Conservation (phyloP, 345 rosid genomes). For the Populus nigra region DNA sequence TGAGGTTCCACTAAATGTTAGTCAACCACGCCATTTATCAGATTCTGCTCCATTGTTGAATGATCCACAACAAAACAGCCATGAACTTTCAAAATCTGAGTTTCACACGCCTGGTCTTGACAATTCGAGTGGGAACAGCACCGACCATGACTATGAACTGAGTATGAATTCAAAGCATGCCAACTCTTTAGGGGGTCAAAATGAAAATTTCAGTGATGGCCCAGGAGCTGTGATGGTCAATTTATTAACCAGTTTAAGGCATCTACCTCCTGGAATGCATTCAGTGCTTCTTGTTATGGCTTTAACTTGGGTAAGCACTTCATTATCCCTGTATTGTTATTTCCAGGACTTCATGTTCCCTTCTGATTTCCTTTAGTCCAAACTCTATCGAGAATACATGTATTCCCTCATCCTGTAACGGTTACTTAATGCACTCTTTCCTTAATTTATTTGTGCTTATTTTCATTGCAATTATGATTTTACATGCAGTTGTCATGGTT, state of each 20-base stretch:
- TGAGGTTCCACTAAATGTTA: constrained; percentile 63
- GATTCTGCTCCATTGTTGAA: constrained; percentile 87
- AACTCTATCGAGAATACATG: neutral
- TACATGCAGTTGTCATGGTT: constrained; percentile 92
- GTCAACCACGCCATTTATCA: constrained; percentile 38
- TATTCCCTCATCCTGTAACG: constrained; percentile 1
- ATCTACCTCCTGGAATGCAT: constrained; percentile 89
- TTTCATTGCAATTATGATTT: constrained; percentile 13
- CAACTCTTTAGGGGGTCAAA: constrained; percentile 37
- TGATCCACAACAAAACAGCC: constrained; percentile 46
- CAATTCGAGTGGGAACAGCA: constrained; percentile 34
- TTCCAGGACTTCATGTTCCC: neutral
- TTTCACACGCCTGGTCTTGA: constrained; percentile 25
- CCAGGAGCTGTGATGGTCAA: constrained; percentile 93
- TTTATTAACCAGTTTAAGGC: constrained; percentile 90
- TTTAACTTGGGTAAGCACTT: constrained; percentile 81
- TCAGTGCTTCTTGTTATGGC: constrained; percentile 92
- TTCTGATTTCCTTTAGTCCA: neutral
- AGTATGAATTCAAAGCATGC: constrained; percentile 33
- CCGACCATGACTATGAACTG: constrained; percentile 37
- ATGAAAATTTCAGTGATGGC: constrained; percentile 59
- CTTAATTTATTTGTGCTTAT: neutral
- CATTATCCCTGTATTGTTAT: neutral
- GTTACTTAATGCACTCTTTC: constrained; percentile 3
- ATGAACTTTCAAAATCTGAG: constrained; percentile 44